Conservation (phyloP, 257 asterid genomes). For the Asclepias syriaca region DNA sequence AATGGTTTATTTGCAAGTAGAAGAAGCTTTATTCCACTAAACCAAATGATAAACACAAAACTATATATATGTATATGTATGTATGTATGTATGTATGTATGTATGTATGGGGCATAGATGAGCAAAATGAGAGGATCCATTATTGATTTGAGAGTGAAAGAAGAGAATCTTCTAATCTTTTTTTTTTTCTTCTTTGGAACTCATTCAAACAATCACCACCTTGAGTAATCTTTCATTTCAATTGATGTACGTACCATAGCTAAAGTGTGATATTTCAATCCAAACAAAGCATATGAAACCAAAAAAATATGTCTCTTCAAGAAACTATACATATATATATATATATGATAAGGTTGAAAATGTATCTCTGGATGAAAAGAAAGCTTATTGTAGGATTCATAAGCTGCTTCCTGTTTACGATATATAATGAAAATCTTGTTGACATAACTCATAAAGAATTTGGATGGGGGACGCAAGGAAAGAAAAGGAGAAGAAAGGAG, state of each 20-base stretch:
- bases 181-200: slow-evolving; percentile 21
- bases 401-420: no score
- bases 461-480: no score
- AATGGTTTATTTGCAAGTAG: slow-evolving; percentile 12
- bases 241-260: neutral
- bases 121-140: slow-evolving; percentile 3
- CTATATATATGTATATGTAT: no score
- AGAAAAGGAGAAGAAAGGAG: no score
- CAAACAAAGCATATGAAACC: neutral
- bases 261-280: neutral
- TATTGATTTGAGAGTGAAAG: slow-evolving; percentile 11
- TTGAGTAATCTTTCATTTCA: slow-evolving; percentile 1
- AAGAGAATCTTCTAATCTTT: slow-evolving; percentile 25
- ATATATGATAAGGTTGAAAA: no score
- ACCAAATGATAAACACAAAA: slow-evolving; percentile 18
- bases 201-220: neutral
- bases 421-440: no score
- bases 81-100: neutral
- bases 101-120: slow-evolving; percentile 3
- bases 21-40: slow-evolving; percentile 18
- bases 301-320: neutral
- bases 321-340: neutral
- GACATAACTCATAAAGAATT: no score
- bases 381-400: no score
- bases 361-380: no score